Evolutionary conservation across 352 stramenopile genomes (phyloP).

Genomic region (Globisporangium carolinianum): DNA sequence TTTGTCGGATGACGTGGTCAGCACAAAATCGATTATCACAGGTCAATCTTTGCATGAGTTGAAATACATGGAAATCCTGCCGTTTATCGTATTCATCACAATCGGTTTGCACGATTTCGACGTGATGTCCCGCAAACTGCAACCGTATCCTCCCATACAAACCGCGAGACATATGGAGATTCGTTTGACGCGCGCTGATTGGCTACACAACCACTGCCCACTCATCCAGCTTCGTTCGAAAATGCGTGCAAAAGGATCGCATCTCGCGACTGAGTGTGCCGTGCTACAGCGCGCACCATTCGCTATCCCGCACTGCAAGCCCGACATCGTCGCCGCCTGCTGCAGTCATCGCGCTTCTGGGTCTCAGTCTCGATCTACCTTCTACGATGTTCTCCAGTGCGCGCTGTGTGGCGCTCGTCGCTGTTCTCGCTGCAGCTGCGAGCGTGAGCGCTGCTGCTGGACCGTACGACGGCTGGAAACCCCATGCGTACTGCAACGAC

Average conservation of each 20-base stretch:
- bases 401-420: conserved; percentile 20
- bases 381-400: conserved; percentile 8
- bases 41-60: too few species aligned
- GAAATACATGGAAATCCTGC: too few species aligned
- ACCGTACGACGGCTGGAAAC: conserved; percentile 69
- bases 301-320: background rate
- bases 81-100: too few species aligned
- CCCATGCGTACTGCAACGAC: conserved; percentile 78
- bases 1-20: too few species aligned
- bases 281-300: conserved; percentile 1
- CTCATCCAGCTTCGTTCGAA: background rate
- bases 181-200: too few species aligned
- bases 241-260: too few species aligned
- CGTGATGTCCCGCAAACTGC: too few species aligned
- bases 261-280: background rate
- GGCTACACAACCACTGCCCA: background rate
- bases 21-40: too few species aligned
- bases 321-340: background rate
- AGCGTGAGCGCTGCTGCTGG: conserved; percentile 16
- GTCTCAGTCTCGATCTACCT: background rate
- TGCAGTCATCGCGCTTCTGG: background rate
- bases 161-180: too few species aligned
- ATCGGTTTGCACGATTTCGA: too few species aligned
- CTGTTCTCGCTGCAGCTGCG: conserved; percentile 5
- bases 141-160: too few species aligned